Conservation (phyloP, 176 grass and related monocot genomes). For the Pharus latifolius region DNA sequence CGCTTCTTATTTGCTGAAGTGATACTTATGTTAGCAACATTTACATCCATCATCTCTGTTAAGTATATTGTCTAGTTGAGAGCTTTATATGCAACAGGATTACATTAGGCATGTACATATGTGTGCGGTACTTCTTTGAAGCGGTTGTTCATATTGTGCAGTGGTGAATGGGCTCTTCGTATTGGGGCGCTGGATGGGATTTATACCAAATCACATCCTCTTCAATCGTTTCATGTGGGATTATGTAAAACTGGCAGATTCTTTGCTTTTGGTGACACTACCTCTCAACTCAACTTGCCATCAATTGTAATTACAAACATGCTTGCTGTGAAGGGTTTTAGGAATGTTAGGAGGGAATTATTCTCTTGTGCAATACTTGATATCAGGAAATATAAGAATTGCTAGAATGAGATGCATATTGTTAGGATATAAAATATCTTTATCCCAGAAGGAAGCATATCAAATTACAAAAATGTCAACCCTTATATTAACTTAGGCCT, state of each 20-base stretch:
- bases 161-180: conserved; percentile 19
- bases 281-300: conserved; percentile 51
- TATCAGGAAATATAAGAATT: conserved; percentile 44
- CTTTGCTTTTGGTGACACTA: conserved; percentile 37
- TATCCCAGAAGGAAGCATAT: no score
- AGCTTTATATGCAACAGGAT: conserved; percentile 30
- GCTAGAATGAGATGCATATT: conserved; percentile 56
- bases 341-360: conserved; percentile 43
- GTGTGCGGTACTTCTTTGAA: conserved; percentile 42
- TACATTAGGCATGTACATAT: conserved; percentile 50
- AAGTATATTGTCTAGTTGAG: conserved; percentile 48
- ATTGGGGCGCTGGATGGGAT: conserved; percentile 45
- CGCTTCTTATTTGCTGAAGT: conserved; percentile 41
- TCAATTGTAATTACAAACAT: conserved; percentile 42
- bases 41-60: conserved; percentile 42
- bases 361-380: conserved; percentile 42
- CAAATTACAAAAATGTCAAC: no score
- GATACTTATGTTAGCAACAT: conserved; percentile 31
- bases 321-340: conserved; percentile 40
- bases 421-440: no score
- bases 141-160: conserved; percentile 32
- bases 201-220: conserved; percentile 52
- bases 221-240: conserved; percentile 62
- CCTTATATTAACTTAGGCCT: no score
- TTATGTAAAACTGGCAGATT: conserved; percentile 46